Conservation (phyloP, 257 asterid species). For the Agastache rugosa region DNA sequence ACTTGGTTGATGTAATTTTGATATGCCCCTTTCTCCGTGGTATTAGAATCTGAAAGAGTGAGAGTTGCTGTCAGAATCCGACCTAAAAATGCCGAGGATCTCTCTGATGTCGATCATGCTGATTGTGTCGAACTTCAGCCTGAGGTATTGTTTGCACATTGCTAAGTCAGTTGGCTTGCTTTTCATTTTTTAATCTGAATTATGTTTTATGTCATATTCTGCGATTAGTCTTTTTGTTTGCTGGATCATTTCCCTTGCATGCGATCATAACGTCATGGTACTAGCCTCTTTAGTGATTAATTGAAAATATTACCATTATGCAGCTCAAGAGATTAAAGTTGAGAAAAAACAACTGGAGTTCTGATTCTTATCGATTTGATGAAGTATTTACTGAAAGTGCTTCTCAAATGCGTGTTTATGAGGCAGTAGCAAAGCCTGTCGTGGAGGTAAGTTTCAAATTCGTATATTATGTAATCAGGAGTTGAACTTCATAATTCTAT, state of each 20-base stretch:
- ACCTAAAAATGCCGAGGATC: slow-evolving; percentile 78
- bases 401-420: slow-evolving; percentile 90
- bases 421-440: slow-evolving; percentile 92
- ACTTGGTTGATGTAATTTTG: slow-evolving; percentile 22
- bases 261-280: background rate
- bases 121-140: slow-evolving; percentile 89
- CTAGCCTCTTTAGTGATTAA: slow-evolving; percentile 25
- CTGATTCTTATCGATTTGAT: slow-evolving; percentile 79
- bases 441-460: slow-evolving; percentile 66
- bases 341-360: slow-evolving; percentile 89
- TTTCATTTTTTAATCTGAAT: slow-evolving; percentile 7
- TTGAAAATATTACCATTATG: slow-evolving; percentile 16
- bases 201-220: background rate
- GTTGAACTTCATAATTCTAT: slow-evolving; percentile 8
- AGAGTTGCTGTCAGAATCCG: slow-evolving; percentile 93
- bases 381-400: slow-evolving; percentile 79
- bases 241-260: background rate
- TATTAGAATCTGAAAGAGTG: slow-evolving; percentile 82
- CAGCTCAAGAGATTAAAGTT: slow-evolving; percentile 85
- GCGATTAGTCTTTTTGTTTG: slow-evolving; percentile 3
- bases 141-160: slow-evolving; percentile 60
- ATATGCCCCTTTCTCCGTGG: slow-evolving; percentile 26
- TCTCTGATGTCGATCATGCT: slow-evolving; percentile 71
- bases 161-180: background rate
- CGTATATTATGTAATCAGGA: slow-evolving; percentile 5